phyloP scores from a whole-genome alignment of 129 eudicot genomes.

The Silybum marianum region DNA sequence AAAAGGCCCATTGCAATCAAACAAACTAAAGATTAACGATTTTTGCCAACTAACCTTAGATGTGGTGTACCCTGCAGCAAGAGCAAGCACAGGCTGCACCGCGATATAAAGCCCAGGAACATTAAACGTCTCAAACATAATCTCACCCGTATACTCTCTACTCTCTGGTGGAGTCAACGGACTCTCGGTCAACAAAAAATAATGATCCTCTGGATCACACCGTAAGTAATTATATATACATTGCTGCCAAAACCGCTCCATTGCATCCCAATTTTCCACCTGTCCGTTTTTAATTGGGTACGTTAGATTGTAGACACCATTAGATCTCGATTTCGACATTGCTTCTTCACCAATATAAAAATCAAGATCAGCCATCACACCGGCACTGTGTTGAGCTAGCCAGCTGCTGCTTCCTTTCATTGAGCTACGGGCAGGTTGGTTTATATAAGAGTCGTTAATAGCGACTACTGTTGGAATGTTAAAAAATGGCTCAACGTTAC shows the following conservation, averaged over 20 bases:
- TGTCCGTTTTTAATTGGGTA: constrained; percentile 85
- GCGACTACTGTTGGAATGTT: constrained; percentile 84
- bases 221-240: constrained; percentile 84
- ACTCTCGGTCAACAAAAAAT: constrained; percentile 88
- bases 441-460: constrained; percentile 73
- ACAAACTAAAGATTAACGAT: too few relatives aligned
- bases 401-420: constrained; percentile 64
- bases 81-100: constrained; percentile 95
- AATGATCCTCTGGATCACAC: constrained; percentile 98
- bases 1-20: neutral
- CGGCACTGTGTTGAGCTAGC: constrained; percentile 84
- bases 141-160: constrained; percentile 93
- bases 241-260: constrained; percentile 98
- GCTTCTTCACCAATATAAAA: constrained; percentile 90
- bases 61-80: constrained; percentile 95
- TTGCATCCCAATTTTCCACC: constrained; percentile 94
- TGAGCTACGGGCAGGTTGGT: constrained; percentile 57
- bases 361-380: constrained; percentile 99
- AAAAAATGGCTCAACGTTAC: constrained; percentile 90
- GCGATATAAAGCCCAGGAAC: constrained; percentile 97
- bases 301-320: constrained; percentile 59
- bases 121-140: constrained; percentile 93
- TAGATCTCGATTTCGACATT: constrained; percentile 63
- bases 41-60: constrained; percentile 61
- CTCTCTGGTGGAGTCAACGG: constrained; percentile 92